Base-by-base conservation (phyloP, 2,329 filamentous ascomycete species). In the Graphilbum fragrans region DNA sequence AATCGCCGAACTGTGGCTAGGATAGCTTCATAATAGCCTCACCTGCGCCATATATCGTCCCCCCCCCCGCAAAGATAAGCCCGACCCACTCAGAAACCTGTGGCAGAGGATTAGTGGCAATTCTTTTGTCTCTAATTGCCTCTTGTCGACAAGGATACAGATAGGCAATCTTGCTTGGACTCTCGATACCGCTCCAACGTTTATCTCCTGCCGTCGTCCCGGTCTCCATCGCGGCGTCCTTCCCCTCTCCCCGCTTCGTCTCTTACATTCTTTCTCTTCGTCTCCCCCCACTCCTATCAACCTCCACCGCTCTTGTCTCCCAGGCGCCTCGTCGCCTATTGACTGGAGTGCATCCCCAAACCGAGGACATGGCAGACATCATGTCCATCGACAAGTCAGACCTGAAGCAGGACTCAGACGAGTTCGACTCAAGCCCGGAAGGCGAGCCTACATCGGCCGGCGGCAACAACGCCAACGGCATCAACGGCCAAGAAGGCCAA, bases 391-490 rank as follows among this genome's bases (percentile, higher is more conserved):
- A 80, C 57, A 62, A 34, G 32, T 18, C n/a, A 5, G 32, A 60
- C 42, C 58, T 61, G 52, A 69, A 72, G 58, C 72, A 78, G 48
- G 72, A 76, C 48, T 74, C 71, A 47, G 74, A 77, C 45, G 77
- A 79, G 47, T 80, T 69, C 54, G 71, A 65, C 48, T 79, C 76
- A 35, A 76, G 72, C 48, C 72, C 72, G 17, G 77, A 80, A 47
- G 64, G 67, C 52, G 75, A 78, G 41, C 60, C 62, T 36, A 55
- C 59, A 38, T 52, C 60, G 42, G 54, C 59, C 43, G 53, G 52
- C 48, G 52, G 40, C 42, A 44, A 37, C 45, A 53, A 54, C 49
- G 57, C 54, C 48, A 53, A 53, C 44, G 55, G 53, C 49, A 58
- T 40, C 51, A 53, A 53, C 38, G 56, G 62, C 22, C 70, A 70